Base-by-base conservation (phyloP, 495 filamentous ascomycete genomes). In the Talaromyces thailandensis region DNA sequence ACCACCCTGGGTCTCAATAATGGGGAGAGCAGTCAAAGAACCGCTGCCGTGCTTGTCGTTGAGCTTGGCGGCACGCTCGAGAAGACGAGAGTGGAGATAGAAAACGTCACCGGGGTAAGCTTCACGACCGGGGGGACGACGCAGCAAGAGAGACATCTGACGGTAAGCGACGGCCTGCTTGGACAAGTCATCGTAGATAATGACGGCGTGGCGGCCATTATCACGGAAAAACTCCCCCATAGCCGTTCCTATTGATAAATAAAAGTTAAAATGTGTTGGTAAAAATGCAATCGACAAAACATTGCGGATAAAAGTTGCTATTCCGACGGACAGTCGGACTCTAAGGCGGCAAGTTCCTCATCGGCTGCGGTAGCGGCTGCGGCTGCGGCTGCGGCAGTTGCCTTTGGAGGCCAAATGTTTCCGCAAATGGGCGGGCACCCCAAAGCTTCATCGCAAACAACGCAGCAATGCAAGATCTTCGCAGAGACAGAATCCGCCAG, bases 1-100 rank as follows among this genome's bases (percentile, higher is more conserved):
- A 90, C 94, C 94, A 88, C 94, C 94, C 84, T 98, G 95, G 78
- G 94, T 98, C 84, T 98, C 94, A 76, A 98, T 98, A 81, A 98
- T 81, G 76, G 94, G 94, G 56, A 98, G 89, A 66, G 95, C 95
- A 78, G 94, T 98, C 73, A 98, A 83, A 68, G 94, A 98, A 72
- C 94, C 94, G 79, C 88, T 90, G 74, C 95, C 95, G 78, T 87
- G 90, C 80, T 91, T 96, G 78, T 93, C 86, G 85, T 84, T 96
- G 87, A 98, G 93, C 91, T 98, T 98, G 80, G 94, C 94, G 68
- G 95, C 90, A 88, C 94, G 94, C 85, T 98, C 94, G 63, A 98
- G 85, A 65, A 98, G 91, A 88, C 94, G 94, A 67, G 94, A 98
- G 87, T 98, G 94, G 68, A 98, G 92, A 84, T 98, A 98, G 91